These are phyloP conservation scores for Rhynchospora tenuis DNA, from an alignment of 176 grass and related monocot genomes.

Conservation along the genomic window DNA sequence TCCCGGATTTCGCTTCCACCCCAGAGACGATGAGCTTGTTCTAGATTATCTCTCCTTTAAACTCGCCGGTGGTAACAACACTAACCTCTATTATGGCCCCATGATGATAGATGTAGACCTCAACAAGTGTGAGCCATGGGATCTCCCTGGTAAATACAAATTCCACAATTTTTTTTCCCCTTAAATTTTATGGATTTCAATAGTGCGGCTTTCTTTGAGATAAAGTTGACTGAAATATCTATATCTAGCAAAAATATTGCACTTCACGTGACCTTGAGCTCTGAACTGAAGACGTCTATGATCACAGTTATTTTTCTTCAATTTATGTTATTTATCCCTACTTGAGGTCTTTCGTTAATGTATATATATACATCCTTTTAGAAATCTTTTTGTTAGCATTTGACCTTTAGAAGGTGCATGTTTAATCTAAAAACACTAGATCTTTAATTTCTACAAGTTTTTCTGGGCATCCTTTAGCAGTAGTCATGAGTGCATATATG, in stretches of 20 bases:
- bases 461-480: neutral
- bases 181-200: neutral
- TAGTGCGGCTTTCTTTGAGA: neutral
- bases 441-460: neutral
- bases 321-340: neutral
- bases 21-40: slow-evolving; percentile 68
- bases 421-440: neutral
- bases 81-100: slow-evolving; percentile 21
- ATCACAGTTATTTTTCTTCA: neutral
- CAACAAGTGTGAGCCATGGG: slow-evolving; percentile 95
- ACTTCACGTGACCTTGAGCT: neutral
- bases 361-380: neutral
- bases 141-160: slow-evolving; percentile 65
- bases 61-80: slow-evolving; percentile 16
- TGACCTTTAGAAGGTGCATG: neutral
- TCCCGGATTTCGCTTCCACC: slow-evolving; percentile 90
- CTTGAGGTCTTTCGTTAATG: neutral
- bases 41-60: slow-evolving; percentile 77
- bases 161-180: neutral
- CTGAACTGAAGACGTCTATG: neutral
- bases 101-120: slow-evolving; percentile 82
- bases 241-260: neutral
- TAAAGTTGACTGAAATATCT: neutral
- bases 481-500: neutral
- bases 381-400: neutral